These are phyloP conservation scores for Candida hispaniensis DNA, from an alignment of 805 yeast genomes.

Conservation along the genomic window DNA sequence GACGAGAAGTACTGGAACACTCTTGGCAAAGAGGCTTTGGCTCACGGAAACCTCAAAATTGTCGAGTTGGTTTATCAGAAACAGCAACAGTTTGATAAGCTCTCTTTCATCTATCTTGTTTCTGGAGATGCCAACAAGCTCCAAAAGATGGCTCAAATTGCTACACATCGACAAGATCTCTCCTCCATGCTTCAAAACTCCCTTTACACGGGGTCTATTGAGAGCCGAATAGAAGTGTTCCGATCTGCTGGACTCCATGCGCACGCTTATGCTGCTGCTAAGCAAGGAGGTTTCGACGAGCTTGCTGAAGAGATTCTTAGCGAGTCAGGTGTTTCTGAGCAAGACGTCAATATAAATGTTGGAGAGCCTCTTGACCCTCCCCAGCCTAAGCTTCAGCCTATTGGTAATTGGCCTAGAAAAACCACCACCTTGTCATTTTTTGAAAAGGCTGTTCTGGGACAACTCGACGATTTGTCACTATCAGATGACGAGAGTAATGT, in stretches of 20 bases:
- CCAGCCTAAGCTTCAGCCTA: slow-evolving; percentile 33
- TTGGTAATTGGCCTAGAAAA: slow-evolving; percentile 74
- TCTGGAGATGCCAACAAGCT: slow-evolving; percentile 74
- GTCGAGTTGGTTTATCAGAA: slow-evolving; percentile 86
- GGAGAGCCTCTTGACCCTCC: slow-evolving; percentile 26
- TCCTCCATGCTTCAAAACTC: slow-evolving; percentile 76
- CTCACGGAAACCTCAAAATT: slow-evolving; percentile 77
- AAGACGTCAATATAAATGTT: slow-evolving; percentile 52
- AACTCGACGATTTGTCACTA: slow-evolving; percentile 52
- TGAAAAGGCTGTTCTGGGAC: slow-evolving; percentile 73
- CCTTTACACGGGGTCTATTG: slow-evolving; percentile 61
- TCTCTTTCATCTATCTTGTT: slow-evolving; percentile 76
- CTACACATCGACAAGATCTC: slow-evolving; percentile 75
- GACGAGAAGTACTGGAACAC: slow-evolving; percentile 64
- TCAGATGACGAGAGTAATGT: slow-evolving; percentile 33
- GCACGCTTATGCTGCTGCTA: slow-evolving; percentile 87
- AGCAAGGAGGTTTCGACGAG: slow-evolving; percentile 68
- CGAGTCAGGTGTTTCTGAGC: slow-evolving; percentile 54
- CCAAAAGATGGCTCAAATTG: slow-evolving; percentile 76
- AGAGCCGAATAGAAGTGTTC: slow-evolving; percentile 62
- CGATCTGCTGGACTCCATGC: slow-evolving; percentile 73
- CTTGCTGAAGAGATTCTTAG: slow-evolving; percentile 62
- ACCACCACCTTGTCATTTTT: slow-evolving; percentile 65
- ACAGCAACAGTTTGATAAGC: slow-evolving; percentile 72
- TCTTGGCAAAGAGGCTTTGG: slow-evolving; percentile 74